phyloP scores from a whole-genome alignment of 1,284 basidiomycete species.

The Ceratorhiza oryzae-sativae region DNA sequence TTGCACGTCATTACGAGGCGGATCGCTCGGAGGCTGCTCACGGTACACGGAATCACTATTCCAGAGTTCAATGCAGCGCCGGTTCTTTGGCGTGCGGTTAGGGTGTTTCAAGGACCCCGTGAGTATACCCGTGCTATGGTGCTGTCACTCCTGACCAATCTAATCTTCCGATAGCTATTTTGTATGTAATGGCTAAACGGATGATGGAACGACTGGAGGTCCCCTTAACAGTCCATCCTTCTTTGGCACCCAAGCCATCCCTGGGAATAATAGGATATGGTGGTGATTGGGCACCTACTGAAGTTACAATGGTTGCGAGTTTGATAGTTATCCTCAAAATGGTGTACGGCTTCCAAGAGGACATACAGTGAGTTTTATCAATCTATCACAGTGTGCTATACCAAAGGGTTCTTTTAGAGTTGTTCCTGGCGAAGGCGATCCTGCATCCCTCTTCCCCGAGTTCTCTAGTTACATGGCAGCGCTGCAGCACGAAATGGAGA shows the following conservation, averaged over 20 bases:
- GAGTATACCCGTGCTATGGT: slow-evolving; percentile 50
- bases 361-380: neutral
- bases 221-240: slow-evolving; percentile 65
- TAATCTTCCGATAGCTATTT: slow-evolving; percentile 56
- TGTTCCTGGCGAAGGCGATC: slow-evolving; percentile 56
- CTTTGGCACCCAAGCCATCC: slow-evolving; percentile 54
- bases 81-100: slow-evolving; percentile 80
- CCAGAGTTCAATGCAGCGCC: slow-evolving; percentile 83
- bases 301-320: slow-evolving; percentile 70
- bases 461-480: slow-evolving; percentile 60
- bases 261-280: slow-evolving; percentile 39
- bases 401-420: neutral
- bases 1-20: slow-evolving; percentile 70
- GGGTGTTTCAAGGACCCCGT: slow-evolving; percentile 78
- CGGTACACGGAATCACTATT: slow-evolving; percentile 65
- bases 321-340: slow-evolving; percentile 80
- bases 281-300: slow-evolving; percentile 71
- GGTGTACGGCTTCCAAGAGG: slow-evolving; percentile 64
- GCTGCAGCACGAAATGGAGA: slow-evolving; percentile 53
- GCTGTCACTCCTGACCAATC: neutral
- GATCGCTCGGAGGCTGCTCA: slow-evolving; percentile 64
- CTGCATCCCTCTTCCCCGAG: slow-evolving; percentile 68
- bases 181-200: slow-evolving; percentile 69
- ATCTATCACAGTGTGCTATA: too few relatives aligned
- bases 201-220: slow-evolving; percentile 65